A percentile compares a stretch with the other conserved stretches of the same genome.
phyloP scores from a whole-genome alignment of 305 asterid species.

The Euphrasia arctica region DNA sequence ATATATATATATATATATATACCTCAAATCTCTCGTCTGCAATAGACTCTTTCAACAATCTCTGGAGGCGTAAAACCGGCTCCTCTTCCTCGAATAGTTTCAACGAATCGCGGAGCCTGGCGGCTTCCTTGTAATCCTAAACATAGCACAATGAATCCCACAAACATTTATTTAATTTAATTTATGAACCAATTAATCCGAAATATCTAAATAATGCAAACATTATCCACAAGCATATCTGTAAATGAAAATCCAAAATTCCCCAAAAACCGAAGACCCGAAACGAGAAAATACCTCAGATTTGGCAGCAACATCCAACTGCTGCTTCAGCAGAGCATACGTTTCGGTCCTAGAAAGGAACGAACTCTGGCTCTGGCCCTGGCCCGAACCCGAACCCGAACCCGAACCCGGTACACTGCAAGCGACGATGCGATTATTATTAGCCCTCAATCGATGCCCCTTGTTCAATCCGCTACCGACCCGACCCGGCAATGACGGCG shows the following conservation, averaged over 20 bases:
- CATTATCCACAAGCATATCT: background rate
- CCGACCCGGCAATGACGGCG: constrained; percentile 36
- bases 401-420: constrained; percentile 26
- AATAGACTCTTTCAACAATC: constrained; percentile 72
- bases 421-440: constrained; percentile 37
- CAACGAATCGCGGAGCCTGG: constrained; percentile 76
- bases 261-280: background rate
- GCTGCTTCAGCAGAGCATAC: constrained; percentile 76
- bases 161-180: too few relatives aligned
- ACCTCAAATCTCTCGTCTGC: constrained; percentile 79
- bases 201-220: background rate
- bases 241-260: background rate
- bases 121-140: constrained; percentile 77
- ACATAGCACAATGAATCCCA: background rate
- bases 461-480: constrained; percentile 20
- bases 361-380: constrained; percentile 37
- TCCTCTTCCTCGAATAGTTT: constrained; percentile 70
- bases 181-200: too few relatives aligned
- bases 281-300: constrained; percentile 51
- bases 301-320: constrained; percentile 75
- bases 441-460: constrained; percentile 25
- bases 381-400: constrained; percentile 31
- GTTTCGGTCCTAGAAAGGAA: constrained; percentile 58
- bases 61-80: constrained; percentile 62
- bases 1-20: constrained; percentile 31